Conservation (phyloP, 352 stramenopile species). For the Phytophthora pluvialis region DNA sequence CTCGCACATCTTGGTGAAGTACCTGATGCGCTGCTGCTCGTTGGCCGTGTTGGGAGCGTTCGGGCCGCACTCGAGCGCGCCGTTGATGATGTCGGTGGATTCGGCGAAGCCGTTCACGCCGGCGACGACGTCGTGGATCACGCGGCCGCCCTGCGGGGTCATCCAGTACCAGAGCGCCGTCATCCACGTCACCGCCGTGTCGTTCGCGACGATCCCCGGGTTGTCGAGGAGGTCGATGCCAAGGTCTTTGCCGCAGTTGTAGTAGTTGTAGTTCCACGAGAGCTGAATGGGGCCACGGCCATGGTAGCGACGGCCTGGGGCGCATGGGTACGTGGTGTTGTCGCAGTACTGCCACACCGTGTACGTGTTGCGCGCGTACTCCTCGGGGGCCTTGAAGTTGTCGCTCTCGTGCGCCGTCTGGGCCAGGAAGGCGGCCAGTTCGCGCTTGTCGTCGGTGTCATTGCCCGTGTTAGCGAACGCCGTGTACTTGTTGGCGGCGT, state of each 20-base stretch:
- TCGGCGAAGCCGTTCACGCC: slow-evolving; percentile 43
- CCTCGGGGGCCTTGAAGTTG: slow-evolving; percentile 48
- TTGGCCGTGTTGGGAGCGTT: slow-evolving; percentile 40
- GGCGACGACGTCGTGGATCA: slow-evolving; percentile 54
- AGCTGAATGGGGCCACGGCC: slow-evolving; percentile 61
- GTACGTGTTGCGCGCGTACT: slow-evolving; percentile 48
- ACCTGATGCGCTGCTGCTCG: slow-evolving; percentile 46
- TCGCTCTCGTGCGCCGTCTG: slow-evolving; percentile 54
- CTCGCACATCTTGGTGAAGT: slow-evolving; percentile 39
- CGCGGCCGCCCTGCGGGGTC: slow-evolving; percentile 44
- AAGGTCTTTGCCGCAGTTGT: slow-evolving; percentile 39
- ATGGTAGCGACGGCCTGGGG: slow-evolving; percentile 47
- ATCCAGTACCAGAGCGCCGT: slow-evolving; percentile 67
- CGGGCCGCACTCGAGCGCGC: slow-evolving; percentile 48
- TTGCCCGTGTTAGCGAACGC: slow-evolving; percentile 54
- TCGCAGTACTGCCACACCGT: slow-evolving; percentile 55
- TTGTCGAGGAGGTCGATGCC: slow-evolving; percentile 47
- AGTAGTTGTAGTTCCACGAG: slow-evolving; percentile 70
- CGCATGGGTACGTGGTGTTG: slow-evolving; percentile 40
- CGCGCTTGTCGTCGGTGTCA: slow-evolving; percentile 44
- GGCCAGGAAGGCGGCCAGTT: slow-evolving; percentile 53
- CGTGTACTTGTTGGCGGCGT: slow-evolving; percentile 47
- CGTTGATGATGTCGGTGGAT: slow-evolving; percentile 59
- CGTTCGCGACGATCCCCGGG: slow-evolving; percentile 47
- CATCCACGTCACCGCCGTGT: slow-evolving; percentile 47